These are phyloP conservation scores for Paraphaeosphaeria minitans DNA, from an alignment of 2,329 filamentous ascomycete species.

Conservation along the genomic window DNA sequence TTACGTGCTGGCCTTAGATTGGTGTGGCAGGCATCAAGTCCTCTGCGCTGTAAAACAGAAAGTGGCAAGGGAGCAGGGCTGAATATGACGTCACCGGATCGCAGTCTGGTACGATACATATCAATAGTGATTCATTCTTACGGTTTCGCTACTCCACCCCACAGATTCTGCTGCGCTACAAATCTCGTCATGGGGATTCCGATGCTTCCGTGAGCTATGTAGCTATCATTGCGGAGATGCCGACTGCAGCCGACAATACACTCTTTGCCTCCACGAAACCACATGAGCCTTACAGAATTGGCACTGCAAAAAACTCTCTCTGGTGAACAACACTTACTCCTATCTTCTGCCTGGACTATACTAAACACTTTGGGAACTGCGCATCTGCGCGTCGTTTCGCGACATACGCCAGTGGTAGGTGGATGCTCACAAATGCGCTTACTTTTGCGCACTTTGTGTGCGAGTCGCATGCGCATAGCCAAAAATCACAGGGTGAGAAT, in stretches of 20 bases:
- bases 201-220: background rate
- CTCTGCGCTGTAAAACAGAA: background rate
- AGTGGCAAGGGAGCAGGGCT: background rate
- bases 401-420: background rate
- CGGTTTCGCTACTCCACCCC: background rate
- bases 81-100: background rate
- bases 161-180: background rate
- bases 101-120: background rate
- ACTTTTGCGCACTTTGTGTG: background rate
- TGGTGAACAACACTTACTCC: background rate
- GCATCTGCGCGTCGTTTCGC: conserved; percentile 1
- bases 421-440: background rate
- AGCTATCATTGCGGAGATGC: background rate
- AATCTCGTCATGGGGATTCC: background rate
- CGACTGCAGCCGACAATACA: background rate
- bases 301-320: background rate
- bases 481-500: background rate
- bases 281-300: background rate
- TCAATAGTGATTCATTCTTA: background rate
- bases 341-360: too few species aligned
- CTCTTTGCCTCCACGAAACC: background rate
- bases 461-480: background rate
- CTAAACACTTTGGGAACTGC: background rate
- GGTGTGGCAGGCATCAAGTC: background rate
- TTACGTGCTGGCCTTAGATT: background rate